Evolutionary conservation across 768 basidiomycete species (phyloP), one percentile per base, ranked within the genome.

Genomic region (Ephemerocybe angulata): DNA sequence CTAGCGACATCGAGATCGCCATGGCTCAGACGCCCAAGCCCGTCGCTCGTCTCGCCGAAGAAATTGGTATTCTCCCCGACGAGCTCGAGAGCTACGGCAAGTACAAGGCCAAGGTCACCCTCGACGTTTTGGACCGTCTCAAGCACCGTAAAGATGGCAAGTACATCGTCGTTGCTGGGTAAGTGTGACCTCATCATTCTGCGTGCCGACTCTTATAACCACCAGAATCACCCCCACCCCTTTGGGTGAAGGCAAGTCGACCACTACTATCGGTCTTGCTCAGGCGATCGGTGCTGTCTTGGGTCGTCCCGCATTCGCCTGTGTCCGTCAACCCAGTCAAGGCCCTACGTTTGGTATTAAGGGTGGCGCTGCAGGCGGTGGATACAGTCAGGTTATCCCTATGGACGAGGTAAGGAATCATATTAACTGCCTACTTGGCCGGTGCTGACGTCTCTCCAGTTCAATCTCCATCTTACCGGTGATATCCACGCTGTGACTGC

Each of bases 331-430:
- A 67, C 97, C 97, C 3, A 94, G 93, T 74, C 96, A 99, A 71
- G 96, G 97, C 12, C 96, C 96, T 30, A 98, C 96, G 0, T 99
- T 98, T 68, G 96, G 96, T 62, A 97, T 99, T 78, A 99, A 99
- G 72, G 96, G 96, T 61, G 97, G 96, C 63, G 96, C 96, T 33
- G 96, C 96, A 40, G 96, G 97, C 37, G 96, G 96, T 57, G 96
- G 96, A 50, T 99, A 98, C 76, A 93, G 92, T 67, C 95, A 97
- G 67, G 91, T 99, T 65, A 98, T 98, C 72, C 96, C 96, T 38
- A 98, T 98, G 96, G 96, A 98, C 65, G 96, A 98, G 76, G 89
- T 89, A 59, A 52, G 70, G 33, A 17, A 35, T 57, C 15, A 50
- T 55, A 42, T 46, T 29, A 43, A 22, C 28, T 27, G 21, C 43